phyloP scores from a whole-genome alignment of 257 asterid genomes.

The Mentha longifolia region DNA sequence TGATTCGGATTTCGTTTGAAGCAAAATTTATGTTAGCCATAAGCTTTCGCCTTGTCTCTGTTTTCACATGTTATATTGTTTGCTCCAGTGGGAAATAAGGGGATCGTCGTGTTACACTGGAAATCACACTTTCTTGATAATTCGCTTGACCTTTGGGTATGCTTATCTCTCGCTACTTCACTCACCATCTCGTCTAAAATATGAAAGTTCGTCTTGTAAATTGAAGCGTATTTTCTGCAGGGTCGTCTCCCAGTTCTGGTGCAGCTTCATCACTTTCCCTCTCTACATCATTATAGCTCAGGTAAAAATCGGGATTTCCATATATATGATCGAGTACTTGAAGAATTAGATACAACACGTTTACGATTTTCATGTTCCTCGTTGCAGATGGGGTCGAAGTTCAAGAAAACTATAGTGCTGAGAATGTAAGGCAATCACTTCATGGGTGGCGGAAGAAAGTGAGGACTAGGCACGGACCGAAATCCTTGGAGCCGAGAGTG shows the following conservation, averaged over 20 bases:
- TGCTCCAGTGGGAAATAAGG: constrained; percentile 76
- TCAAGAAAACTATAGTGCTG: constrained; percentile 78
- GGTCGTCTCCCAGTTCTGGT: constrained; percentile 90
- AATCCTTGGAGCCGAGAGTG: constrained; percentile 45
- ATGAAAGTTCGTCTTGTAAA: background rate
- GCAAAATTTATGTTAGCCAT: too few relatives aligned
- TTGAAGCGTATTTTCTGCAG: constrained; percentile 42
- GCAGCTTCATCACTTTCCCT: constrained; percentile 97
- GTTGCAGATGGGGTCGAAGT: constrained; percentile 93
- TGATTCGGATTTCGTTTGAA: too few relatives aligned
- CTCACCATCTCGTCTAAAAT: background rate
- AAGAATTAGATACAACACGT: too few relatives aligned
- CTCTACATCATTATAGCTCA: constrained; percentile 87
- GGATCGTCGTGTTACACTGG: constrained; percentile 63
- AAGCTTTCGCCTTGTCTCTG: too few relatives aligned
- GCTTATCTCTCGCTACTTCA: constrained; percentile 8
- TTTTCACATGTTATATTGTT: background rate
- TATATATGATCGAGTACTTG: too few relatives aligned
- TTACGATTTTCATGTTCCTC: background rate
- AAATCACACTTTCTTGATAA: constrained; percentile 52
- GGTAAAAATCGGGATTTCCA: constrained; percentile 42
- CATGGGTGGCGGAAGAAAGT: constrained; percentile 81
- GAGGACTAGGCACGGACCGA: constrained; percentile 46
- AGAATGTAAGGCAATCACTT: constrained; percentile 75
- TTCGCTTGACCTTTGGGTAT: constrained; percentile 85